Evolutionary conservation across 2,329 filamentous ascomycete genomes (phyloP), one percentile per base, ranked within the genome.

Genomic region (Fusarium concolor): DNA sequence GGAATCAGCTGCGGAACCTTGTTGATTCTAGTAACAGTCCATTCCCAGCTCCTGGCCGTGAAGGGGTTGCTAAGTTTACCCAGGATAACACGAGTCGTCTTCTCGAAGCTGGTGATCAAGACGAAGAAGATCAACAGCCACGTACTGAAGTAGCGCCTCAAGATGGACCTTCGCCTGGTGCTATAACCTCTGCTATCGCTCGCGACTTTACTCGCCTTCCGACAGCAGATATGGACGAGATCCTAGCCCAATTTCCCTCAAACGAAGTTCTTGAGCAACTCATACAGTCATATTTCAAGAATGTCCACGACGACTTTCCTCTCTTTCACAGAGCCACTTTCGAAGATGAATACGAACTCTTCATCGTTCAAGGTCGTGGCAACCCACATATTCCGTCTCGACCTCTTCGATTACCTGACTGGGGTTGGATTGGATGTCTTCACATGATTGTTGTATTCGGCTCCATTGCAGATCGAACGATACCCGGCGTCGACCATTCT

Each of bases 361-460:
- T 74, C 56, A 65, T 78, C 15, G 56, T 73, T 1, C 68, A 71
- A 24, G 57, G 65, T 10, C 58, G 71, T 18, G 29, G 53, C 2
- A 35, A 37, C 8, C 44, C 50, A 18, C 55, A 50, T 24, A 29
- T 53, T 12, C 39, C 38, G 35, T 57, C 56, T 17, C 55, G 35
- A 51, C 55, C 62, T 1, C 45, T 65, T 41, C 54, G 50, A 2
- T 51, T 65, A 6, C 71, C 71, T 2, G 77, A 79, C 38, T 74
- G 74, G 63, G 78, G 77, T 12, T 78, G 77, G 76, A 69, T 79
- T 17, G 77, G 74, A 5, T 78, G 76, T 53, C 71, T 80, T 28
- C 74, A 79, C 10, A 79, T 80, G 78, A 76, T 79, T 54, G 68
- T 77, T 28, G 78, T 76, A 14, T 77, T 79, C 42, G 78, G 78